Percentiles rank a stretch among this genome's conserved stretches.
Evolutionary conservation across 2,329 filamentous ascomycete species (phyloP).

Genomic region (Alternaria sp.): DNA sequence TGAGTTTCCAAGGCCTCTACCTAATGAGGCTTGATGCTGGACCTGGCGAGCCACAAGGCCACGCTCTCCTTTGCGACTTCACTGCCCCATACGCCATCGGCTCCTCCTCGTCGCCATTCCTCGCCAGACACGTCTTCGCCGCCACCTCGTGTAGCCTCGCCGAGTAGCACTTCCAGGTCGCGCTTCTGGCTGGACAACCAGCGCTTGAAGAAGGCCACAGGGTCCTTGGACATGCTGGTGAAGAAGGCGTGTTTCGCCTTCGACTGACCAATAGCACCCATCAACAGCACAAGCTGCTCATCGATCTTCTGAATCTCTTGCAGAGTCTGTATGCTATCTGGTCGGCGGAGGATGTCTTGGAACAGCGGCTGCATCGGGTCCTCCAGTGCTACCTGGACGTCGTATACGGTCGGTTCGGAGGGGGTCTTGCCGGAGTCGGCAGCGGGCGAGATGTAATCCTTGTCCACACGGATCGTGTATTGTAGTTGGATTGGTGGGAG

Average conservation of each 20-base stretch:
- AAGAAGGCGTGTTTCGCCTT: conserved; percentile 93
- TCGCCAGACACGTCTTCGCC: conserved; percentile 61
- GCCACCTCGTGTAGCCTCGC: conserved; percentile 71
- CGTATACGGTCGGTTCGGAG: conserved; percentile 83
- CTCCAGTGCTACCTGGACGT: conserved; percentile 82
- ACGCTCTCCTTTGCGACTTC: conserved; percentile 67
- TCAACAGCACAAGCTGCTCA: conserved; percentile 80
- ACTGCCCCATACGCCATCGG: conserved; percentile 68
- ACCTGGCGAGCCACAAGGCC: conserved; percentile 62
- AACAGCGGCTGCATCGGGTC: conserved; percentile 78
- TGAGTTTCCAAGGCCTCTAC: not conserved
- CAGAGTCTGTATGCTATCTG: conserved; percentile 65
- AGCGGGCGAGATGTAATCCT: conserved; percentile 59
- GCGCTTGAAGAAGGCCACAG: conserved; percentile 79
- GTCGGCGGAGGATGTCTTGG: conserved; percentile 55
- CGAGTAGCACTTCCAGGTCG: conserved; percentile 86
- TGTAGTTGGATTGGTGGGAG: conserved; percentile 81
- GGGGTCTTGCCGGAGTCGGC: conserved; percentile 71
- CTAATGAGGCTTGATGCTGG: conserved; percentile 42
- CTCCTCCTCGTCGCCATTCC: conserved; percentile 72
- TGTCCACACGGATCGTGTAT: conserved; percentile 93
- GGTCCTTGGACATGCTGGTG: conserved; percentile 77
- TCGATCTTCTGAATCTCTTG: conserved; percentile 79
- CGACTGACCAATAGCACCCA: conserved; percentile 82
- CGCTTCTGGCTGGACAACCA: conserved; percentile 93